Conservation (phyloP, 2,329 filamentous ascomycete species). For the Byssoonygena ceratinophila region DNA sequence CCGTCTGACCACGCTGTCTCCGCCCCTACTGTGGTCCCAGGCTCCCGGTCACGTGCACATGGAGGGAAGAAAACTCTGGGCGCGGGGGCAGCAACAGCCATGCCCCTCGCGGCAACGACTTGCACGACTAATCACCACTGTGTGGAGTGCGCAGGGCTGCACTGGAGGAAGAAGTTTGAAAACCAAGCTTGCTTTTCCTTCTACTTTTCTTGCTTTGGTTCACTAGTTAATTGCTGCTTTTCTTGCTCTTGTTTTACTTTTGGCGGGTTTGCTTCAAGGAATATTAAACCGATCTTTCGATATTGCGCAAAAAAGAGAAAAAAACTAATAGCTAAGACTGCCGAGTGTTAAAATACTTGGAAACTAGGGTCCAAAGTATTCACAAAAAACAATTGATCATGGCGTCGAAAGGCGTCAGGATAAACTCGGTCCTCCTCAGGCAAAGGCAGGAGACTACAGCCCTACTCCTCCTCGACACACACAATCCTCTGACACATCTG, state of each 20-base stretch:
- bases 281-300: too few relatives aligned
- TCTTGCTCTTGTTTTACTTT: too few relatives aligned
- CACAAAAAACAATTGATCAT: background rate
- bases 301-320: too few relatives aligned
- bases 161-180: background rate
- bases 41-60: background rate
- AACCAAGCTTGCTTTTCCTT: too few relatives aligned
- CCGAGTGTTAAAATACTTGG: too few relatives aligned
- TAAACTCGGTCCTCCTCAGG: slow-evolving; percentile 5
- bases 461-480: slow-evolving; percentile 30
- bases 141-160: background rate
- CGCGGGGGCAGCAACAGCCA: background rate
- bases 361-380: too few relatives aligned
- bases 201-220: too few relatives aligned
- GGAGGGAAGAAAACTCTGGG: background rate
- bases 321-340: too few relatives aligned
- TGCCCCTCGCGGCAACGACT: too few relatives aligned
- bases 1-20: background rate
- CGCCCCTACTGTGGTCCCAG: background rate
- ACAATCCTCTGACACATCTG: slow-evolving; percentile 34
- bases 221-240: too few relatives aligned
- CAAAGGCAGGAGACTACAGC: slow-evolving; percentile 47
- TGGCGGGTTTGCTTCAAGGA: too few relatives aligned
- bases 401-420: background rate
- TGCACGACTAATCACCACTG: too few relatives aligned